Conservation (phyloP, 495 filamentous ascomycete genomes). For the Hypoxylon rickii region DNA sequence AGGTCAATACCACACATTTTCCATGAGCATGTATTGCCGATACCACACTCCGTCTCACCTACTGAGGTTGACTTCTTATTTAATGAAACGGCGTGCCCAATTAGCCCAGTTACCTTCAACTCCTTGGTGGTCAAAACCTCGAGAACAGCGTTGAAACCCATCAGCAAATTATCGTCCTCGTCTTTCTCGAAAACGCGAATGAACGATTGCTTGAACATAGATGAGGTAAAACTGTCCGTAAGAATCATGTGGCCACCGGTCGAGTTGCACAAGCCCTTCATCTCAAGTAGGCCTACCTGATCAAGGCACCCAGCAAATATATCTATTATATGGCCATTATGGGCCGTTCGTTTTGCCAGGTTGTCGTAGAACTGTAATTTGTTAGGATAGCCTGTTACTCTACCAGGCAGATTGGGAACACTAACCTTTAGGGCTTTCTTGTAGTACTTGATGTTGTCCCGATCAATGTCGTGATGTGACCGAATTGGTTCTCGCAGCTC, state of each 20-base stretch:
- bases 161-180: slow-evolving; percentile 86
- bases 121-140: slow-evolving; percentile 98
- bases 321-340: slow-evolving; percentile 97
- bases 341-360: slow-evolving; percentile 92
- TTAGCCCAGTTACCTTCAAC: slow-evolving; percentile 96
- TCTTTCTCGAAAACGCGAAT: slow-evolving; percentile 98
- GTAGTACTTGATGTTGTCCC: slow-evolving; percentile 99
- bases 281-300: slow-evolving; percentile 96
- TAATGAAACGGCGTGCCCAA: slow-evolving; percentile 92
- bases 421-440: slow-evolving; percentile 96
- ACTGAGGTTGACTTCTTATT: slow-evolving; percentile 98
- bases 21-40: slow-evolving; percentile 99
- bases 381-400: slow-evolving; percentile 31
- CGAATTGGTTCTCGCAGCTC: slow-evolving; percentile 96
- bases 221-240: slow-evolving; percentile 98
- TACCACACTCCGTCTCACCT: slow-evolving; percentile 97
- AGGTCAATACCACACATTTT: slow-evolving; percentile 99
- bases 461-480: slow-evolving; percentile 98
- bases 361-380: slow-evolving; percentile 86
- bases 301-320: slow-evolving; percentile 98
- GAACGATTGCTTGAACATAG: slow-evolving; percentile 99
- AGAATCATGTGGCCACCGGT: slow-evolving; percentile 98
- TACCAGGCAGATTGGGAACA: not conserved
- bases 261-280: slow-evolving; percentile 96
- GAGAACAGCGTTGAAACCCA: slow-evolving; percentile 98